These are phyloP conservation scores for Paraconiothyrium sp. DNA, from an alignment of 2,329 filamentous ascomycete genomes.

Conservation along the genomic window DNA sequence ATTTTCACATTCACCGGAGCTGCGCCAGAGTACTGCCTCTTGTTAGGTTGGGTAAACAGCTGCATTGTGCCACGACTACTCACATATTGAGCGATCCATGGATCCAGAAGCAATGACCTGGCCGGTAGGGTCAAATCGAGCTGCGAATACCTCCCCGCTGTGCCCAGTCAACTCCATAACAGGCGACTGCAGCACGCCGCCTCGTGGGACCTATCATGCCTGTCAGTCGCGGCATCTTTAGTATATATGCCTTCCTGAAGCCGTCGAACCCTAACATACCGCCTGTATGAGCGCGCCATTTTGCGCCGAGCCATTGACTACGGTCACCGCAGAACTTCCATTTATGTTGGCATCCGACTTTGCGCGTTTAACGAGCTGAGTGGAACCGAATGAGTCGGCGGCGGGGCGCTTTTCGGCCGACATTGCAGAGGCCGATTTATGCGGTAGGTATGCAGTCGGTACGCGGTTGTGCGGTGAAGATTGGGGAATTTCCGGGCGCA, in stretches of 20 bases:
- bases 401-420: constrained; percentile 91
- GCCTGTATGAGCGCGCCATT: constrained; percentile 73
- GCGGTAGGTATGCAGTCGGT: not conserved
- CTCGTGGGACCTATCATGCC: constrained; percentile 72
- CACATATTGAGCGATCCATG: constrained; percentile 92
- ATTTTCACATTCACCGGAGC: constrained; percentile 92
- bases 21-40: constrained; percentile 84
- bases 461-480: not conserved
- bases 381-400: constrained; percentile 80
- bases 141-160: constrained; percentile 85
- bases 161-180: constrained; percentile 90
- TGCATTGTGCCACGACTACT: constrained; percentile 45
- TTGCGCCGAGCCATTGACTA: constrained; percentile 64
- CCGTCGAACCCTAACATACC: constrained; percentile 63
- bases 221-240: constrained; percentile 45
- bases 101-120: constrained; percentile 92
- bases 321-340: constrained; percentile 64
- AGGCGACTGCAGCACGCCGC: constrained; percentile 84
- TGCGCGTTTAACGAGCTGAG: constrained; percentile 88
- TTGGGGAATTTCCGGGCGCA: not conserved
- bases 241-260: constrained; percentile 49
- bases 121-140: constrained; percentile 88
- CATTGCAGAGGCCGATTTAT: constrained; percentile 63
- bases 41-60: constrained; percentile 26
- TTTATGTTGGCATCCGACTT: constrained; percentile 71